These are phyloP conservation scores for Sporothrix globosa DNA, from an alignment of 2,329 filamentous ascomycete species.

Conservation along the genomic window DNA sequence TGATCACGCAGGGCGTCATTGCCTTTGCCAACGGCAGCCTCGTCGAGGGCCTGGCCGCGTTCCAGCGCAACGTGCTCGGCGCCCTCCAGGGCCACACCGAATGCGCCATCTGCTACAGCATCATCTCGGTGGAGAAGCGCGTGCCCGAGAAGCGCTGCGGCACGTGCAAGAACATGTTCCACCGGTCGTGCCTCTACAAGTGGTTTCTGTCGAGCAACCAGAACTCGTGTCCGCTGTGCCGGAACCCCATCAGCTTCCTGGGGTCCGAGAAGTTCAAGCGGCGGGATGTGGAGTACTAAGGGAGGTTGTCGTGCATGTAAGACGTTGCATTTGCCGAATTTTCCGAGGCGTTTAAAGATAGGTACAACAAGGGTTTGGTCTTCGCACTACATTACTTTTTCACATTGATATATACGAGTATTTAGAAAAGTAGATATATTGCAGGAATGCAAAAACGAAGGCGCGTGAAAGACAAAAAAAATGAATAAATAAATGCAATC, in stretches of 20 bases:
- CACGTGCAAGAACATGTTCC: slow-evolving; percentile 94
- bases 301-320: no score
- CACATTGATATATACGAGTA: no score
- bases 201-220: slow-evolving; percentile 96
- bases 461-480: no score
- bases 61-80: slow-evolving; percentile 83
- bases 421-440: no score
- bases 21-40: slow-evolving; percentile 89
- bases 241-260: slow-evolving; percentile 76
- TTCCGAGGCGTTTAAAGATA: neutral
- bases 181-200: slow-evolving; percentile 85
- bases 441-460: no score
- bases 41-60: slow-evolving; percentile 82
- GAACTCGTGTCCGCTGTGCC: slow-evolving; percentile 88
- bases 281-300: neutral
- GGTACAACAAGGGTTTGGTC: neutral
- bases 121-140: slow-evolving; percentile 85
- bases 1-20: slow-evolving; percentile 87
- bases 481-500: no score
- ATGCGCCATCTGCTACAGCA: slow-evolving; percentile 95
- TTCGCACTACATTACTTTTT: no score
- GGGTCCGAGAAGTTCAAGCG: slow-evolving; percentile 30
- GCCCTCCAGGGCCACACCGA: slow-evolving; percentile 91
- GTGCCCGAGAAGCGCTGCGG: slow-evolving; percentile 88
- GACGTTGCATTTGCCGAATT: neutral